A percentile compares a stretch with the other conserved stretches of the same genome.
phyloP scores from a whole-genome alignment of 768 basidiomycete species.

The Hypsizygus marmoreus region DNA sequence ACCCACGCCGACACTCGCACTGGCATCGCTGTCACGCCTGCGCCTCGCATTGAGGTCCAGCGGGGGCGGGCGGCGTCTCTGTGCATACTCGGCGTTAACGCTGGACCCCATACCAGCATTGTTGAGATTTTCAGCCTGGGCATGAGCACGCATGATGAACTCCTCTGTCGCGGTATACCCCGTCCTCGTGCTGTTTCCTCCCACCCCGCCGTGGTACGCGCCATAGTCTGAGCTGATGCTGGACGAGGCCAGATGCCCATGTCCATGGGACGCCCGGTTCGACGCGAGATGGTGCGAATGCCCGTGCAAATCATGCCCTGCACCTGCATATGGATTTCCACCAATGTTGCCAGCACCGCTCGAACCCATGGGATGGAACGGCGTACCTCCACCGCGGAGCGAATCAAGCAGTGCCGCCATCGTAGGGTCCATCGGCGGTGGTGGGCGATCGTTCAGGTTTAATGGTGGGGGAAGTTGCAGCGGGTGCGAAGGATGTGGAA shows the following conservation, averaged over 20 bases:
- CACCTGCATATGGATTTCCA: constrained; percentile 3
- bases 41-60: constrained; percentile 31
- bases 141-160: constrained; percentile 61
- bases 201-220: background rate
- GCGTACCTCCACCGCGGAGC: constrained; percentile 20
- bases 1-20: constrained; percentile 33
- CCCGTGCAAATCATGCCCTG: background rate
- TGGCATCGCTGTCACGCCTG: constrained; percentile 18
- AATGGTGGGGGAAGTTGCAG: too few species aligned
- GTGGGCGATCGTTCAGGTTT: constrained; percentile 8
- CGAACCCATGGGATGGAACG: constrained; percentile 7
- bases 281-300: background rate
- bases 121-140: constrained; percentile 24
- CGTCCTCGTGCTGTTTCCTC: constrained; percentile 35
- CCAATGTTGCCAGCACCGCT: constrained; percentile 3
- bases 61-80: constrained; percentile 26
- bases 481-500: too few species aligned
- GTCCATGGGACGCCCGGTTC: background rate
- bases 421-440: constrained; percentile 32
- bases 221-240: constrained; percentile 1
- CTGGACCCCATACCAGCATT: too few species aligned
- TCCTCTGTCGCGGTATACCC: constrained; percentile 74
- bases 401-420: constrained; percentile 41
- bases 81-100: too few species aligned
- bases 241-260: background rate